These are phyloP conservation scores for Lentinula detonsa DNA, from an alignment of 768 basidiomycete species.

Conservation along the genomic window DNA sequence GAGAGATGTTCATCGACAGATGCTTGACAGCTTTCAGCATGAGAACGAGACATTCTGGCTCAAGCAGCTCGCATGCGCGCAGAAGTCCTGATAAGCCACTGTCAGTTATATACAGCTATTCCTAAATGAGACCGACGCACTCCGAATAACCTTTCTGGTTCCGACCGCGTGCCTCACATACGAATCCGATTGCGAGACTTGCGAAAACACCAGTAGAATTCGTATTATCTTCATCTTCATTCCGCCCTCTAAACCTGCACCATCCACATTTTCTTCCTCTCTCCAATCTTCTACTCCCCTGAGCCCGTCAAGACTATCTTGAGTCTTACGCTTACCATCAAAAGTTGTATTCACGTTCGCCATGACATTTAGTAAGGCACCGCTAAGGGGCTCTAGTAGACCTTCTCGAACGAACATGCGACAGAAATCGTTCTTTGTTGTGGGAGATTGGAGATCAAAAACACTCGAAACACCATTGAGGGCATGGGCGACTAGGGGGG, in stretches of 20 bases:
- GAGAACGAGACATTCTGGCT: constrained; percentile 82
- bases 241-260: constrained; percentile 23
- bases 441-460: constrained; percentile 93
- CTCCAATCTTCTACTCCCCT: neutral
- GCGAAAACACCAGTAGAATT: constrained; percentile 86
- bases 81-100: constrained; percentile 55
- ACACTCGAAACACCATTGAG: constrained; percentile 93
- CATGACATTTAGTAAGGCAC: constrained; percentile 87
- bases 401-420: constrained; percentile 98
- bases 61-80: constrained; percentile 80
- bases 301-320: neutral
- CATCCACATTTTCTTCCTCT: neutral
- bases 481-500: constrained; percentile 87
- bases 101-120: neutral
- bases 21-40: constrained; percentile 96
- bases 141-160: constrained; percentile 80
- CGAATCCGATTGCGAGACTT: constrained; percentile 92
- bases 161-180: constrained; percentile 92
- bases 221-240: constrained; percentile 88
- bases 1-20: constrained; percentile 85
- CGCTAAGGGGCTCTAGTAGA: constrained; percentile 85
- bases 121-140: constrained; percentile 41
- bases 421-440: constrained; percentile 97
- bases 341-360: constrained; percentile 57
- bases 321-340: neutral